Evolutionary conservation across 495 filamentous ascomycete species (phyloP).

Genomic region (Ramalina intermedia): DNA sequence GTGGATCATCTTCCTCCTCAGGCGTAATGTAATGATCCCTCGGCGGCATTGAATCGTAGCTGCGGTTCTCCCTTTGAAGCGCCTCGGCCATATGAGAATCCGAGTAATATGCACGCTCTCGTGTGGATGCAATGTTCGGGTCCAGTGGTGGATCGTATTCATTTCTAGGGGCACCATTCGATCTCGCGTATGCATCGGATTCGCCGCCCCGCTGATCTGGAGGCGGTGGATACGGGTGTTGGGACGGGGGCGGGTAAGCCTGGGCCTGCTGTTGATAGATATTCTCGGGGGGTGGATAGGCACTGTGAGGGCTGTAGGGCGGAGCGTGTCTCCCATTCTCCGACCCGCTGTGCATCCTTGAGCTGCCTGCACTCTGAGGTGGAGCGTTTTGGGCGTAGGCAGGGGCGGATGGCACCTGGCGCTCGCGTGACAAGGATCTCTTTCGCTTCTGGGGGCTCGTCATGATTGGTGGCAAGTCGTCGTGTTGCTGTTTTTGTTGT

Average conservation of each 20-base stretch:
- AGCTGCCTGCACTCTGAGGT: slow-evolving; percentile 9
- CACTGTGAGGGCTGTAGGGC: slow-evolving; percentile 17
- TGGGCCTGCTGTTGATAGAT: slow-evolving; percentile 1
- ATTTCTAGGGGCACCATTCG: slow-evolving; percentile 12
- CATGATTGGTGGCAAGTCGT: background rate
- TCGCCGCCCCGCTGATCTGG: slow-evolving; percentile 8
- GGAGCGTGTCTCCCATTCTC: slow-evolving; percentile 16
- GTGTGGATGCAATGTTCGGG: slow-evolving; percentile 10
- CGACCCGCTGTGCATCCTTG: slow-evolving; percentile 6
- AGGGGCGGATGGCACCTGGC: background rate
- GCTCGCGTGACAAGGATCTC: slow-evolving; percentile 13
- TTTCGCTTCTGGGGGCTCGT: slow-evolving; percentile 14
- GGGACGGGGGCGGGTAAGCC: slow-evolving; percentile 9
- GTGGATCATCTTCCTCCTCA: slow-evolving; percentile 23
- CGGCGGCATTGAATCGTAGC: slow-evolving; percentile 23
- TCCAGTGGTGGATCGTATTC: slow-evolving; percentile 16
- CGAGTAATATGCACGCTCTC: slow-evolving; percentile 28
- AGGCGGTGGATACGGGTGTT: slow-evolving; percentile 9
- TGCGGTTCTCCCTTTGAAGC: slow-evolving; percentile 34
- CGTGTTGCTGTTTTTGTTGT: slow-evolving; percentile 6
- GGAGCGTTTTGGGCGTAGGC: slow-evolving; percentile 9
- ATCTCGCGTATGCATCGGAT: slow-evolving; percentile 12
- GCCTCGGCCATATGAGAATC: slow-evolving; percentile 32
- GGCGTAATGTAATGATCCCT: slow-evolving; percentile 22
- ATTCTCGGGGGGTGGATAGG: slow-evolving; percentile 13